phyloP scores from a whole-genome alignment of 495 filamentous ascomycete genomes.

The Hypomontagnella monticulosa region DNA sequence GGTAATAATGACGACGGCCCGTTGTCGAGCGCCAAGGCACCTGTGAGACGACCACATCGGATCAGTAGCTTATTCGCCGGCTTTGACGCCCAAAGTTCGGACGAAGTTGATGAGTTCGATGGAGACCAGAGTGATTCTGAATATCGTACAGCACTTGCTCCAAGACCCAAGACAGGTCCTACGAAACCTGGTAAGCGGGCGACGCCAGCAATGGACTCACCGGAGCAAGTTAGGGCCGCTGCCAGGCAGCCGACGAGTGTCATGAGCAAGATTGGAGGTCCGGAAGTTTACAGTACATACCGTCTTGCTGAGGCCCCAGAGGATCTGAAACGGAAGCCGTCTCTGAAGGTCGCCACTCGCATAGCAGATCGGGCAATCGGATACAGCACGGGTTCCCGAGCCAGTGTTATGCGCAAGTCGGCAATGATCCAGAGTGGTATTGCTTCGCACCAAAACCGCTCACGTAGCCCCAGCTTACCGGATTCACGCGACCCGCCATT shows the following conservation, averaged over 20 bases:
- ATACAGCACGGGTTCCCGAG: constrained; percentile 47
- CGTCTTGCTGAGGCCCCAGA: constrained; percentile 50
- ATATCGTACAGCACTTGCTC: constrained; percentile 70
- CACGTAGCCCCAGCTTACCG: constrained; percentile 79
- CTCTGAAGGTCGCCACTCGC: constrained; percentile 47
- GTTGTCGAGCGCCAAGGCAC: constrained; percentile 67
- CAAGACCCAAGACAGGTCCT: constrained; percentile 54
- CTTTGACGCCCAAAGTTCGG: constrained; percentile 69
- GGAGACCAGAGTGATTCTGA: constrained; percentile 71
- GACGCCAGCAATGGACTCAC: constrained; percentile 40
- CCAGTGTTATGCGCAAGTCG: constrained; percentile 62
- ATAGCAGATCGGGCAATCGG: constrained; percentile 39
- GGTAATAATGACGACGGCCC: constrained; percentile 88
- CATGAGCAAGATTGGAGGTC: constrained; percentile 37
- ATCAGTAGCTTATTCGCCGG: constrained; percentile 88
- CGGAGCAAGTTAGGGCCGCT: constrained; percentile 46
- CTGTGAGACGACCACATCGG: constrained; percentile 73
- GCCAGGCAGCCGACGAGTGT: constrained; percentile 37
- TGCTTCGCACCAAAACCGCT: constrained; percentile 71
- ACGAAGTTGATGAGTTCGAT: constrained; percentile 68
- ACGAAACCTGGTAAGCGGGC: constrained; percentile 49
- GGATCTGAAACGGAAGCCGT: constrained; percentile 39
- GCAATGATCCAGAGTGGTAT: constrained; percentile 83
- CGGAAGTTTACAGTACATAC: constrained; percentile 43
- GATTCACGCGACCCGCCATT: constrained; percentile 77